Evolutionary conservation across 306 rosid species (phyloP), one percentile per base, ranked within the genome.

Genomic region (Vachellia pachyceras): DNA sequence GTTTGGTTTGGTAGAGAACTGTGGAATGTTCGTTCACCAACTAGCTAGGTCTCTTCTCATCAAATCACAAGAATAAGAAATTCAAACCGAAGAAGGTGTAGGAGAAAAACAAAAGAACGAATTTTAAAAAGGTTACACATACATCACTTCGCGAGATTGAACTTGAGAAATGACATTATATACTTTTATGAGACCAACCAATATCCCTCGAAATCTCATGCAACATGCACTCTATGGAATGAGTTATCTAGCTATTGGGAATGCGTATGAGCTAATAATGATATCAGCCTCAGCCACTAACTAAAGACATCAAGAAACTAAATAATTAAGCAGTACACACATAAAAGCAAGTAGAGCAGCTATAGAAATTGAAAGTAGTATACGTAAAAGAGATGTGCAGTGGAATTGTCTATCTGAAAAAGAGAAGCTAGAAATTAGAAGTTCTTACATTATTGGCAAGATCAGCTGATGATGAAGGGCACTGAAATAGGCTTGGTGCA

Each of bases 401-500:
- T 44, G 41, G 29, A 29, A 45, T 6, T 71, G 60, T 54, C 35
- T 57, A 33, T 37, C 72, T 76, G 40, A 45, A 82, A 29, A 40
- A 71, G 50, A 41, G 33, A 72, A 77, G 82, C 22, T 72, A 29
- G 55, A 72, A 54, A 55, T 55, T 55, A 55, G 20, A 65, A 58
- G 52, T 29, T 5, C 82, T 83, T 78, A 78, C 82, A 64, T 64
- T 7, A 54, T 54, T n/a, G 11, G 25, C 46, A 42, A 22, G 64
- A 55, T 55, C 29, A 83, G 58, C 54, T 47, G 37, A 29, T 29
- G 33, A 29, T 29, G 33, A n/a, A 60, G 72, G 69, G 12, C 66
- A 63, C 54, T 41, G n/a, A 54, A 29, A 75, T 64, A 29, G 18
- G 36, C 64, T 77, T 72, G 36, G 77, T 77, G 78, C 63, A 46